A percentile compares a stretch with the other conserved stretches of the same genome.
Evolutionary conservation across 2,329 filamentous ascomycete genomes (phyloP).

Genomic region (Stemphylium lycopersici): DNA sequence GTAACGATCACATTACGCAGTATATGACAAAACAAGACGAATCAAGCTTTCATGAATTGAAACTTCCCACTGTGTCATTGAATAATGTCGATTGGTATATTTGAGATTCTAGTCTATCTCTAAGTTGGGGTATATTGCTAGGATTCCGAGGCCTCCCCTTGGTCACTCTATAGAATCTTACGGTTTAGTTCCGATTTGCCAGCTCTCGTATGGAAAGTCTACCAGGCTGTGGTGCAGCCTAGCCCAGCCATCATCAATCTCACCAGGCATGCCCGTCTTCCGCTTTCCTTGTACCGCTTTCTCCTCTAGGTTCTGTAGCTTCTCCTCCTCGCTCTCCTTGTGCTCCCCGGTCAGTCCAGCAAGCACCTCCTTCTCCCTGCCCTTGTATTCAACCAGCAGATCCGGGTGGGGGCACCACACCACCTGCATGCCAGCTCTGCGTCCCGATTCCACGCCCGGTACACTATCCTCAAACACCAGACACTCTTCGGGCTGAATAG

Average conservation of each 20-base stretch:
- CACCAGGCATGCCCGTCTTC: conserved; percentile 57
- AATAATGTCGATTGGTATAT: not conserved
- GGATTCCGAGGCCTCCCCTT: not conserved
- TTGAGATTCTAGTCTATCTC: not conserved
- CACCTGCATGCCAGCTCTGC: conserved; percentile 92
- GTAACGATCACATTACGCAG: conserved; percentile 20
- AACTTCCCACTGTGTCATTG: not conserved
- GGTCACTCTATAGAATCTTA: not conserved
- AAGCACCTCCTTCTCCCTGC: conserved; percentile 79
- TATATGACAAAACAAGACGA: conserved; percentile 24
- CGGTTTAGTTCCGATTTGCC: conserved; percentile 56
- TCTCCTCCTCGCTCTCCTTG: conserved; percentile 59
- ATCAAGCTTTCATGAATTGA: conserved; percentile 6
- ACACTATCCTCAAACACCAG: conserved; percentile 97
- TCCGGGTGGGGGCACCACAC: conserved; percentile 89
- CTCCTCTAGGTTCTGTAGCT: conserved; percentile 42
- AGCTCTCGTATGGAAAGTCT: conserved; percentile 65
- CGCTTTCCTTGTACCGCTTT: conserved; percentile 48
- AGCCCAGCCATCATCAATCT: conserved; percentile 66
- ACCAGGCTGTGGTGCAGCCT: conserved; percentile 60
- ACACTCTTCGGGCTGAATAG: conserved; percentile 82
- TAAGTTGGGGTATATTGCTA: not conserved
- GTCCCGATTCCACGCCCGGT: conserved; percentile 86
- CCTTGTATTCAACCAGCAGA: conserved; percentile 75
- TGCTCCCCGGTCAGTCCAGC: conserved; percentile 80